A percentile compares a stretch with the other conserved stretches of the same genome.
phyloP scores from a whole-genome alignment of 2,329 filamentous ascomycete genomes.

The Trichoderma pleuroti region DNA sequence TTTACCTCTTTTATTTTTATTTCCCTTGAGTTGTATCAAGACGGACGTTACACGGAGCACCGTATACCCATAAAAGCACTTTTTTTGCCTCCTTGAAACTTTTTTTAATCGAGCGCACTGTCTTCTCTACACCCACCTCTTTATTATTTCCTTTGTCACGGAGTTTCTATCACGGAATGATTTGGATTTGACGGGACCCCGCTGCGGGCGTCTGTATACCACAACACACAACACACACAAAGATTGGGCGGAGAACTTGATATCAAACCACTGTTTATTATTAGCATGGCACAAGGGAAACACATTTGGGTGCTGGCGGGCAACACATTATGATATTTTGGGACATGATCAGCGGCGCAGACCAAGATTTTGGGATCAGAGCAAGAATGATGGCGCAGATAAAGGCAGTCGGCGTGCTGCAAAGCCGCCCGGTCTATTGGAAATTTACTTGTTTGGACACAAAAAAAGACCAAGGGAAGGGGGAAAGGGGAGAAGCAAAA shows the following conservation, averaged over 20 bases:
- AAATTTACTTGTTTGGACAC: constrained; percentile 9
- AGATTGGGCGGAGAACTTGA: constrained; percentile 28
- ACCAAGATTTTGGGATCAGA: constrained; percentile 19
- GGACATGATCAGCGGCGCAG: constrained; percentile 29
- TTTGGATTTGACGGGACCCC: constrained; percentile 23
- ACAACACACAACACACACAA: constrained; percentile 27
- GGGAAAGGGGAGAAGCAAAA: neutral
- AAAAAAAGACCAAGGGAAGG: neutral
- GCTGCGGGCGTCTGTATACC: constrained; percentile 29
- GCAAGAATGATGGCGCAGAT: constrained; percentile 18
- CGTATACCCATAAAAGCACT: constrained; percentile 44
- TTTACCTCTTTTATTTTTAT: constrained; percentile 21
- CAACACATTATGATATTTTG: constrained; percentile 31
- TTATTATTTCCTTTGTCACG: constrained; percentile 18
- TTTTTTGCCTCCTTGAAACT: constrained; percentile 25
- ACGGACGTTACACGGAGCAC: constrained; percentile 48
- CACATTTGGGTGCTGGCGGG: constrained; percentile 27
- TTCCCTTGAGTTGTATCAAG: constrained; percentile 39
- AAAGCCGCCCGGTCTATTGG: constrained; percentile 7
- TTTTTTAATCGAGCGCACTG: constrained; percentile 25
- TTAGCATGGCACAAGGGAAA: constrained; percentile 35
- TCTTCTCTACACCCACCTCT: constrained; percentile 22
- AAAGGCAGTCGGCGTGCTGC: constrained; percentile 13
- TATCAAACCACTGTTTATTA: constrained; percentile 31
- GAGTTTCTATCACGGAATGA: constrained; percentile 24